These are phyloP conservation scores for Fusarium irregulare DNA, from an alignment of 2,329 filamentous ascomycete species.

Conservation along the genomic window DNA sequence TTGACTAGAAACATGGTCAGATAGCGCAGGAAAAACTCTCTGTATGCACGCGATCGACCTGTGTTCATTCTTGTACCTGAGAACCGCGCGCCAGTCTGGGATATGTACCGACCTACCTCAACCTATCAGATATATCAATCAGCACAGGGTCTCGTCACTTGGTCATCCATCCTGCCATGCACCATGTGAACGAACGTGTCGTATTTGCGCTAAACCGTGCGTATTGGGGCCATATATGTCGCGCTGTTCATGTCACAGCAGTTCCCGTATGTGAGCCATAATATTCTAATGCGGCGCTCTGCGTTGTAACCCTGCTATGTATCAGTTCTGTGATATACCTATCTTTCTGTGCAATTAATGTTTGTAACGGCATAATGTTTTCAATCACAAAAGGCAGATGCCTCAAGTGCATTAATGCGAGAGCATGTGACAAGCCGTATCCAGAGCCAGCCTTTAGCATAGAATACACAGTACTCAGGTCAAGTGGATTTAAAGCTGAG, in stretches of 20 bases:
- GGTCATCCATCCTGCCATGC: background rate
- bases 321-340: background rate
- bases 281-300: constrained; percentile 4
- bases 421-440: constrained; percentile 28
- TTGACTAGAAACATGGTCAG: background rate
- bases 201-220: background rate
- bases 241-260: constrained; percentile 21
- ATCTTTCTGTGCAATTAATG: background rate
- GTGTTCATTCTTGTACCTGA: background rate
- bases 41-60: background rate
- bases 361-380: background rate
- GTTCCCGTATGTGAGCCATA: constrained; percentile 14
- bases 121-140: constrained; percentile 24
- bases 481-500: background rate
- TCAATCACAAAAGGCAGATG: background rate
- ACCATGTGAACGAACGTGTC: background rate
- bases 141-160: background rate
- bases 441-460: background rate
- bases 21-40: background rate
- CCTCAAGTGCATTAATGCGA: constrained; percentile 22
- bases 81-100: constrained; percentile 7
- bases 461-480: background rate
- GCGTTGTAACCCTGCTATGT: constrained; percentile 3
- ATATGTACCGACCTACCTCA: background rate
- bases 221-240: constrained; percentile 11